Conservation (phyloP, 2,329 filamentous ascomycete species). For the Xylogone sp. region DNA sequence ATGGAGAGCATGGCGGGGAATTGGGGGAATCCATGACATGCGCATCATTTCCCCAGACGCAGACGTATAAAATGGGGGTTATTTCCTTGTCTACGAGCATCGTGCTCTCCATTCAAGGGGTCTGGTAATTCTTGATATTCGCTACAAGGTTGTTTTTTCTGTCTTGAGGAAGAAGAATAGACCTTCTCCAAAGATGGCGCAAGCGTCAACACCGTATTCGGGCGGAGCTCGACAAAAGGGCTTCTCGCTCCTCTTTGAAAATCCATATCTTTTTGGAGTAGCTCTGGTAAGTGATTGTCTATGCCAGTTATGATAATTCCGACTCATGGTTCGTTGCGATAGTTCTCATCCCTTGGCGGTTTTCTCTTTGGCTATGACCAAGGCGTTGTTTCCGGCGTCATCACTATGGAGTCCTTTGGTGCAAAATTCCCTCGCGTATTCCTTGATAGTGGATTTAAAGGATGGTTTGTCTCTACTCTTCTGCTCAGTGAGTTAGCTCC, state of each 20-base stretch:
- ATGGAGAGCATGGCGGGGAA: not conserved
- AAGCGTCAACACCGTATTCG: not conserved
- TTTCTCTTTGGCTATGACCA: constrained; percentile 46
- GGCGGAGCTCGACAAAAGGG: not conserved
- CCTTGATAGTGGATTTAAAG: constrained; percentile 42
- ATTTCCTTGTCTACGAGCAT: not conserved
- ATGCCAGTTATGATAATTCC: no score
- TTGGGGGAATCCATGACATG: not conserved
- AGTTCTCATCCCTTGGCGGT: constrained; percentile 39
- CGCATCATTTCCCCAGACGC: not conserved
- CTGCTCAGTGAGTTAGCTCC: constrained; percentile 31
- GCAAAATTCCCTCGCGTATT: constrained; percentile 36
- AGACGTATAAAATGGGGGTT: not conserved
- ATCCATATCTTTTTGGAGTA: constrained; percentile 35
- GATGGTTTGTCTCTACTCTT: constrained; percentile 49
- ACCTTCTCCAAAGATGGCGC: not conserved
- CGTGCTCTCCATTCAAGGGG: not conserved
- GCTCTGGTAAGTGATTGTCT: constrained; percentile 31
- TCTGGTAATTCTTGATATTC: constrained; percentile 1
- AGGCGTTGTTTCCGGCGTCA: constrained; percentile 42
- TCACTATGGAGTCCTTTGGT: constrained; percentile 42
- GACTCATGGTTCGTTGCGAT: constrained; percentile 1
- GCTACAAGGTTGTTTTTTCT: no score
- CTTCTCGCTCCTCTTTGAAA: constrained; percentile 15
- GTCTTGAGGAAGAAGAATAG: no score